phyloP scores from a whole-genome alignment of 176 grass and related monocot genomes.

The Avena sativa region DNA sequence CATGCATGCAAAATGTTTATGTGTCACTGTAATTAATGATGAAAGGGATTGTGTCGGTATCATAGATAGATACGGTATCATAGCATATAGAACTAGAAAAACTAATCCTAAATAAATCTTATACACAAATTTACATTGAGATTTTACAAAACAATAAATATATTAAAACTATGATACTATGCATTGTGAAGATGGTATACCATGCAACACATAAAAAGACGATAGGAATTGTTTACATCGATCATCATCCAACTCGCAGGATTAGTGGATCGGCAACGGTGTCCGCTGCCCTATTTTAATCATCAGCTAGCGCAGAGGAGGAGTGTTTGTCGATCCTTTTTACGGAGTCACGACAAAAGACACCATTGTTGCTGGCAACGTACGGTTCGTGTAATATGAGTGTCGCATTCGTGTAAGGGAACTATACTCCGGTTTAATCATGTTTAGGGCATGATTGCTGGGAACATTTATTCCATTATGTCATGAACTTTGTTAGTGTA shows the following conservation, averaged over 20 bases:
- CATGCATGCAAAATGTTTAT: too few relatives aligned
- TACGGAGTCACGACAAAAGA: conserved; percentile 10
- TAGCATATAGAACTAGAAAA: too few relatives aligned
- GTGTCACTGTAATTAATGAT: too few relatives aligned
- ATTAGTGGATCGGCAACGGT: conserved; percentile 43
- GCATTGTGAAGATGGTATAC: too few relatives aligned
- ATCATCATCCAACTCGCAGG: conserved; percentile 40
- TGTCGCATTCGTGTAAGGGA: neutral
- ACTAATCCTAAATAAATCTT: too few relatives aligned
- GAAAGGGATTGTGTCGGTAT: too few relatives aligned
- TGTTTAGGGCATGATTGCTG: neutral
- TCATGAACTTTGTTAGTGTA: neutral
- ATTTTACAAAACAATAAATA: too few relatives aligned
- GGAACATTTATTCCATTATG: neutral
- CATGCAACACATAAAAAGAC: too few relatives aligned
- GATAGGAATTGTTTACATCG: neutral
- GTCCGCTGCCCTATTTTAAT: conserved; percentile 32
- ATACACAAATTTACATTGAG: too few relatives aligned
- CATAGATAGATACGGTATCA: too few relatives aligned
- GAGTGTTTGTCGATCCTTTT: neutral
- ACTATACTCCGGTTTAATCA: neutral
- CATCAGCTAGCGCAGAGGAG: neutral
- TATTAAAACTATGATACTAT: too few relatives aligned
- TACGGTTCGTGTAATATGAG: neutral
- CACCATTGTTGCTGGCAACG: neutral